These are phyloP conservation scores for Ilyonectria mors-panacis DNA, from an alignment of 2,329 filamentous ascomycete genomes.

Conservation along the genomic window DNA sequence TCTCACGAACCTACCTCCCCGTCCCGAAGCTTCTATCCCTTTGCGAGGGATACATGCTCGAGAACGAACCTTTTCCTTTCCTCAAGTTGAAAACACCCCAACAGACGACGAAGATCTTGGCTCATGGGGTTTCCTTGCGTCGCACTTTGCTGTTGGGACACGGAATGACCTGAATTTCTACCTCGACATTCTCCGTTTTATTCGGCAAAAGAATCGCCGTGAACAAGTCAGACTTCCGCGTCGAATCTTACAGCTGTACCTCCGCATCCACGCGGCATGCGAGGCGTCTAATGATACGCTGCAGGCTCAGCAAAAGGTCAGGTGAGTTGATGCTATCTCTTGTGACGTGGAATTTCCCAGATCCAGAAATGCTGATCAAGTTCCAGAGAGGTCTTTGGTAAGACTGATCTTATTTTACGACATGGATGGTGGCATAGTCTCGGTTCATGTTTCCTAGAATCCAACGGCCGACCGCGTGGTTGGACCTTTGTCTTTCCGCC, in stretches of 20 bases:
- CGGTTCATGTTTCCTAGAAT: conserved; percentile 28
- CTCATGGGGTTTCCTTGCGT: conserved; percentile 35
- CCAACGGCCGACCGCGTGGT: neutral
- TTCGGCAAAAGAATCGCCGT: conserved; percentile 29
- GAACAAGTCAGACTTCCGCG: conserved; percentile 39
- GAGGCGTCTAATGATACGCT: conserved; percentile 33
- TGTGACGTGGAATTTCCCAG: neutral
- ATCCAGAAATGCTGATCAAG: neutral
- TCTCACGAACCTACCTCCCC: conserved; percentile 41
- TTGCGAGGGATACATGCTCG: conserved; percentile 43
- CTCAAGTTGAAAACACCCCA: conserved; percentile 38
- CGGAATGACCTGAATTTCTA: conserved; percentile 41
- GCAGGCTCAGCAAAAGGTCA: conserved; percentile 34
- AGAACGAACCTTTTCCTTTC: conserved; percentile 41
- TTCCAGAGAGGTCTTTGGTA: conserved; percentile 30
- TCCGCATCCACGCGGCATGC: conserved; percentile 42
- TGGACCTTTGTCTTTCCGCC: conserved; percentile 40
- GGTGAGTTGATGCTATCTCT: conserved; percentile 20
- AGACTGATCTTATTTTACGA: conserved; percentile 23
- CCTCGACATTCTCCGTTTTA: conserved; percentile 36
- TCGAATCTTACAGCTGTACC: conserved; percentile 42
- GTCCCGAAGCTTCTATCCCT: conserved; percentile 43
- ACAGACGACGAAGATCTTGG: conserved; percentile 29
- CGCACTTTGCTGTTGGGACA: conserved; percentile 34
- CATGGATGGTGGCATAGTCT: conserved; percentile 3